Percentiles rank a stretch among this genome's conserved stretches.
Conservation (phyloP, 805 yeast species). For the Helenozyma rhizophorensis region DNA sequence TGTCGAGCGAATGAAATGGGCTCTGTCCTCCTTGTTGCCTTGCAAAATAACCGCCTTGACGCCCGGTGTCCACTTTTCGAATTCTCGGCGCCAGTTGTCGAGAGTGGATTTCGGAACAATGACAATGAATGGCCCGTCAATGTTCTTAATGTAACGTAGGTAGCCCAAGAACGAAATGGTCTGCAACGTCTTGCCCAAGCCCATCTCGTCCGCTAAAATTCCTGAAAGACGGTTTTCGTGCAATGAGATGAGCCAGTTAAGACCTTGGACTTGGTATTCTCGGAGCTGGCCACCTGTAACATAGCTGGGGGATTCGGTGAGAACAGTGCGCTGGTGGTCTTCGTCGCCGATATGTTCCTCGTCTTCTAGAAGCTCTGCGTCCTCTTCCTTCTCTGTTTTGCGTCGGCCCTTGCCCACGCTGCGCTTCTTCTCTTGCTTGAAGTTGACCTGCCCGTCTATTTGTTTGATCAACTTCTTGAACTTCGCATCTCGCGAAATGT, state of each 20-base stretch:
- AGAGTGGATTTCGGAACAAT: conserved; percentile 94
- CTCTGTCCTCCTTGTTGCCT: conserved; percentile 84
- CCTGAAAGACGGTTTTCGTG: conserved; percentile 89
- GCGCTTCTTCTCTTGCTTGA: conserved; percentile 24
- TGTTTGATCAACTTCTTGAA: conserved; percentile 58
- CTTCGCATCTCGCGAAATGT: conserved; percentile 72
- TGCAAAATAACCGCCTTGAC: conserved; percentile 81
- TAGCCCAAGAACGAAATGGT: conserved; percentile 91
- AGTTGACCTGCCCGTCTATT: conserved; percentile 47
- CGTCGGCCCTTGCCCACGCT: conserved; percentile 50
- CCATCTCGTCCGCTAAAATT: conserved; percentile 97
- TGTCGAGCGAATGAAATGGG: conserved; percentile 50
- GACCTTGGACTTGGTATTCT: conserved; percentile 91
- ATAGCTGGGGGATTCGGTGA: conserved; percentile 81
- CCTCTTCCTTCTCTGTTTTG: conserved; percentile 94
- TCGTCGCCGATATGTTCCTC: conserved; percentile 61
- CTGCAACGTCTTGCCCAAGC: conserved; percentile 92
- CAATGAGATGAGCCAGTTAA: conserved; percentile 88
- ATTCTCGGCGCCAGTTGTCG: conserved; percentile 96
- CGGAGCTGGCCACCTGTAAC: conserved; percentile 69
- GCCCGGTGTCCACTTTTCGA: conserved; percentile 93
- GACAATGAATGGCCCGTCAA: conserved; percentile 87
- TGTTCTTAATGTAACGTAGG: conserved; percentile 67
- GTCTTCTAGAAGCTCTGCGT: conserved; percentile 81
- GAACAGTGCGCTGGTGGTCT: conserved; percentile 52